Evolutionary conservation across 2,329 filamentous ascomycete genomes (phyloP).

Genomic region (Leptographium galeiforme): DNA sequence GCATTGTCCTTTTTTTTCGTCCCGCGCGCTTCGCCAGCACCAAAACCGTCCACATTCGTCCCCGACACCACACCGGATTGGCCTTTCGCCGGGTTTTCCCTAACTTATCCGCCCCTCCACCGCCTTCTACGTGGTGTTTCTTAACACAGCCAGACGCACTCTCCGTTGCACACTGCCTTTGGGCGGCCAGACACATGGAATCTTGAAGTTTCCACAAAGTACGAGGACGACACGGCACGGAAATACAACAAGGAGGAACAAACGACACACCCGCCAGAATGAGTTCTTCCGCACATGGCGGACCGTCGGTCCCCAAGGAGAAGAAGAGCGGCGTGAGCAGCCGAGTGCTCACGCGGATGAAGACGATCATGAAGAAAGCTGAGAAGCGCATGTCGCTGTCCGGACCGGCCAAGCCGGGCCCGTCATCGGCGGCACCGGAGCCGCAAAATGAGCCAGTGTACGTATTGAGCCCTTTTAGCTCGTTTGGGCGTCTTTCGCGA

Average conservation of each 20-base stretch:
- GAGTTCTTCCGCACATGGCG: conserved; percentile 28
- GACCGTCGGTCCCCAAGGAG: conserved; percentile 23
- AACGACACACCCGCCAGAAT: conserved; percentile 15
- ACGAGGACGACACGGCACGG: background rate
- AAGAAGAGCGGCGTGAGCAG: conserved; percentile 35
- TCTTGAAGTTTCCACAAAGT: background rate
- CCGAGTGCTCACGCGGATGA: conserved; percentile 34
- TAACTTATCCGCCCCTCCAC: too few species aligned
- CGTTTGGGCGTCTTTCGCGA: background rate
- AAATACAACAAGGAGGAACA: background rate
- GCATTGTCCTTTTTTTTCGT: background rate
- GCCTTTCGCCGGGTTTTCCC: background rate
- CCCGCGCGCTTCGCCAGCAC: background rate
- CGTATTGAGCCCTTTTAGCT: background rate
- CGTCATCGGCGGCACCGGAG: conserved; percentile 7
- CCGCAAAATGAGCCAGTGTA: conserved; percentile 8
- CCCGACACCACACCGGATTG: background rate
- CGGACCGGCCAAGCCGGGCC: conserved; percentile 6
- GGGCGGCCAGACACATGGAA: background rate
- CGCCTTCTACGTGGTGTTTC: too few species aligned
- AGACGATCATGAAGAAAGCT: conserved; percentile 34
- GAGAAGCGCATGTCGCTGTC: conserved; percentile 18
- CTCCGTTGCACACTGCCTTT: too few species aligned
- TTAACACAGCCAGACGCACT: too few species aligned
- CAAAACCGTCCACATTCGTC: background rate